These are phyloP conservation scores for Sordariomycetes sp. DNA, from an alignment of 2,329 filamentous ascomycete genomes.

Conservation along the genomic window DNA sequence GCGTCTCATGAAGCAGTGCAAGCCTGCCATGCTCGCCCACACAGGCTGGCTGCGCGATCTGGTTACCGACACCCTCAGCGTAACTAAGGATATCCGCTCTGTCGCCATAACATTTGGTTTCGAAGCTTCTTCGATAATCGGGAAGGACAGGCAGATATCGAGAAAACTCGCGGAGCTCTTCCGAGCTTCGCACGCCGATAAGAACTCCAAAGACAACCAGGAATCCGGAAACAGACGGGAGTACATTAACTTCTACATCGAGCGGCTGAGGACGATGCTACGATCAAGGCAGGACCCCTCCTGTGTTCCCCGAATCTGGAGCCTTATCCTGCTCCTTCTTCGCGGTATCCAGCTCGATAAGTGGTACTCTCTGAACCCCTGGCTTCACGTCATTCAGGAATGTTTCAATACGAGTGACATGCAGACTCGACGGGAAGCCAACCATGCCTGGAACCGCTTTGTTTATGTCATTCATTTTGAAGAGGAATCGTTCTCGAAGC, in stretches of 20 bases:
- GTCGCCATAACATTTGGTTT: constrained; percentile 64
- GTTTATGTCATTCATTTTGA: constrained; percentile 60
- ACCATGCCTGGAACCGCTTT: constrained; percentile 75
- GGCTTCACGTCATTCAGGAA: constrained; percentile 66
- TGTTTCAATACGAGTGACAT: constrained; percentile 74
- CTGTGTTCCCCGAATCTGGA: constrained; percentile 81
- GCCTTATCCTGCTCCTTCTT: constrained; percentile 65
- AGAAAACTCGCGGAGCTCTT: constrained; percentile 54
- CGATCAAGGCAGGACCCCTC: constrained; percentile 12
- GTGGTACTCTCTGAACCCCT: constrained; percentile 64
- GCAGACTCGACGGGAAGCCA: constrained; percentile 60
- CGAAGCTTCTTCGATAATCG: constrained; percentile 55
- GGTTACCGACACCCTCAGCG: constrained; percentile 70
- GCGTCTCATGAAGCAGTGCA: constrained; percentile 60
- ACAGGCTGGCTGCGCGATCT: constrained; percentile 73
- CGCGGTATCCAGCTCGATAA: constrained; percentile 43
- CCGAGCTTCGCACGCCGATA: constrained; percentile 32
- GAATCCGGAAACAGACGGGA: not conserved
- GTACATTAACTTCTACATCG: constrained; percentile 57
- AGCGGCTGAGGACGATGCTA: constrained; percentile 37
- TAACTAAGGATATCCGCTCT: constrained; percentile 59
- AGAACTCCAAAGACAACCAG: constrained; percentile 19
- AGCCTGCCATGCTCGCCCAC: constrained; percentile 54
- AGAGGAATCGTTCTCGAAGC: constrained; percentile 41
- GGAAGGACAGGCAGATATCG: constrained; percentile 54